Percentiles rank a stretch among this genome's conserved stretches.
Conservation (phyloP, 2,329 filamentous ascomycete species). For the Curvularia sp. region DNA sequence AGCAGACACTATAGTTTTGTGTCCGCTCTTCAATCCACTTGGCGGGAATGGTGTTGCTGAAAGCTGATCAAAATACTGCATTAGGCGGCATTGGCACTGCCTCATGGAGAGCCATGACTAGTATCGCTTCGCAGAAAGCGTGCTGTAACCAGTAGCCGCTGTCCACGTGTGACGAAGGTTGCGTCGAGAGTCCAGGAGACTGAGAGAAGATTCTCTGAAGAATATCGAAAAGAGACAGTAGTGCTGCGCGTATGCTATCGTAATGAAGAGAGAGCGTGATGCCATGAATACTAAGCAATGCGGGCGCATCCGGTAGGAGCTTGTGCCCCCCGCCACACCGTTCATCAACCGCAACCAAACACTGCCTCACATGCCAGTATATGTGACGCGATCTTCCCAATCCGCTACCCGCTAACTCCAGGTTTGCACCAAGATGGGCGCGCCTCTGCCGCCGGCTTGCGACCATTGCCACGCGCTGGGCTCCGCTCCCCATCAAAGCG, state of each 20-base stretch:
- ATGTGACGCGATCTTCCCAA: conserved; percentile 3
- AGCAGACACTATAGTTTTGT: neutral
- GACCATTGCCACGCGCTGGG: neutral
- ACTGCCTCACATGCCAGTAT: neutral
- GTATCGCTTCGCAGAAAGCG: neutral
- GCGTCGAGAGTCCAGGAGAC: conserved; percentile 1
- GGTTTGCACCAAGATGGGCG: neutral
- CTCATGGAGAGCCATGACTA: neutral
- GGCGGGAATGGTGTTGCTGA: neutral
- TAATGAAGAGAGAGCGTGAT: neutral
- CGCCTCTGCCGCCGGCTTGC: neutral
- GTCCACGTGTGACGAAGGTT: conserved; percentile 12
- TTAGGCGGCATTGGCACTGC: neutral
- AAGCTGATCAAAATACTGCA: neutral
- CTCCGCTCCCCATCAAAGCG: neutral
- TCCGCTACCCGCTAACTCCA: neutral
- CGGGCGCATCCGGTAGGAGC: neutral
- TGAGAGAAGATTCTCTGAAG: neutral
- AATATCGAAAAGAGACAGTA: neutral
- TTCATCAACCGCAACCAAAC: neutral
- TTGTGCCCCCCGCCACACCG: neutral
- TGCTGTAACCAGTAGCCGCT: conserved; percentile 10
- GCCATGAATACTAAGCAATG: neutral
- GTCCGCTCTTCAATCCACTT: neutral
- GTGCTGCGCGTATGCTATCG: neutral